Base-by-base conservation (phyloP, 768 basidiomycete genomes). In the Boletus fagicola region DNA sequence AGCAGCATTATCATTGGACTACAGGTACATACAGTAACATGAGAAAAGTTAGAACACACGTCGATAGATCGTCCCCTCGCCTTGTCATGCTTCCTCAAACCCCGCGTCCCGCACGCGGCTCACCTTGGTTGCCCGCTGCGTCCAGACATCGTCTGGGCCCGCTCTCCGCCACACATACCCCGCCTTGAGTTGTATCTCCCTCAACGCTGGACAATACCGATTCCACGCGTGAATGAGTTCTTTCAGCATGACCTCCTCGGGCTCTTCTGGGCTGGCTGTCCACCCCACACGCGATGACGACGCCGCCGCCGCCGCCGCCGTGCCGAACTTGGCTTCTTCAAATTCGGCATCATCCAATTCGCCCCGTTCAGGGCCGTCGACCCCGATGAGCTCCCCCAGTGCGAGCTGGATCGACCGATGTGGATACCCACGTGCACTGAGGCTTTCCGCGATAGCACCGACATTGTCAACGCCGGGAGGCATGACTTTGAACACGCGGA, bases 211-310 rank as follows among this genome's bases (percentile, higher is more conserved):
- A 54, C 78, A 78, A 40, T 74, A 74, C 44, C 73, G 71, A 51
- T 74, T 75, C 79, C 79, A 80, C 7, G 78, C 75, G 10, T 76
- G 72, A 36, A 80, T 69, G 18, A 75, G 68, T 35, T 76, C 75
- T 30, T 61, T 65, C 47, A 78, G 62, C 42, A 68, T 63, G 24
- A 61, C 38, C 9, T 62, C 67, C 40, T 75, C 75, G 8, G 59
- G 35, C 24, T 65, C 67, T 15, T 63, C 62, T 1, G 18, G 7
- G 5, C 13, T n/a, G 0, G 31, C 11, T 4, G 24, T 47, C 59
- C 48, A 53, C 5, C 28, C 52, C 16, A 38, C 24, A 20, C 16
- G 22, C 6, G 54, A 55, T 3, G 58, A 53, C 11, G 50, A 51
- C 3, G 45, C 45, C 28, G 36, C 39, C 11, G 59, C 47, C 8